Percentiles rank a stretch among this genome's conserved stretches.
These are phyloP conservation scores for Xerocomus potaroensis DNA, from an alignment of 768 basidiomycete genomes.

Conservation along the genomic window DNA sequence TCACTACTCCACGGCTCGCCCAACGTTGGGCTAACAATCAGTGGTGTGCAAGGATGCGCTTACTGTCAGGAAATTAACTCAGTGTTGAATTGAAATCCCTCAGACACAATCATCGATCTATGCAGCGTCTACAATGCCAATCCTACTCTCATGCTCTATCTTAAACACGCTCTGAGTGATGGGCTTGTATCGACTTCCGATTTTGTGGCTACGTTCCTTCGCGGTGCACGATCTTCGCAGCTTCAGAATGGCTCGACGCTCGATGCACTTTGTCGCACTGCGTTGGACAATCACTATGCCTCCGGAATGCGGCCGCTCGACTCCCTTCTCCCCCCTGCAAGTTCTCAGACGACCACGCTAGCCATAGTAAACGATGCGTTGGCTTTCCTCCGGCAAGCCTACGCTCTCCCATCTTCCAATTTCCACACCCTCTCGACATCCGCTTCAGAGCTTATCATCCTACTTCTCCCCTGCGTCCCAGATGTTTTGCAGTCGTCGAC, in stretches of 20 bases:
- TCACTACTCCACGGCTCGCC: constrained; percentile 32
- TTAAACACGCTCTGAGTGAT: constrained; percentile 54
- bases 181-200: constrained; percentile 53
- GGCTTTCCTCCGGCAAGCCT: constrained; percentile 52
- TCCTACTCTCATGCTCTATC: constrained; percentile 60
- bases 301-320: constrained; percentile 50
- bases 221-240: constrained; percentile 60
- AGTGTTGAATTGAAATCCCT: not conserved
- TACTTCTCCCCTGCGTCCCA: constrained; percentile 56
- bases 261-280: constrained; percentile 63
- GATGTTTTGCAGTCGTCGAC: constrained; percentile 61
- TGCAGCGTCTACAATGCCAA: constrained; percentile 70
- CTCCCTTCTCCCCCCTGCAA: constrained; percentile 49
- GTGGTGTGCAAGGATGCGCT: constrained; percentile 40
- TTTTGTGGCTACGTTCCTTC: constrained; percentile 64
- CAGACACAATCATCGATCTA: constrained; percentile 68
- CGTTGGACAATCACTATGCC: constrained; percentile 59
- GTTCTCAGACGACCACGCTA: constrained; percentile 47
- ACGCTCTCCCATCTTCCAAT: constrained; percentile 44
- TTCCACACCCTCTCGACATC: constrained; percentile 57
- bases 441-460: constrained; percentile 59
- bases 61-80: not conserved
- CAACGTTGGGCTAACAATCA: constrained; percentile 51
- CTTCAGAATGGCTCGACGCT: constrained; percentile 63
- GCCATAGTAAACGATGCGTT: constrained; percentile 59